Conservation (phyloP, 345 rosid species). For the Orychophragmus violaceus region DNA sequence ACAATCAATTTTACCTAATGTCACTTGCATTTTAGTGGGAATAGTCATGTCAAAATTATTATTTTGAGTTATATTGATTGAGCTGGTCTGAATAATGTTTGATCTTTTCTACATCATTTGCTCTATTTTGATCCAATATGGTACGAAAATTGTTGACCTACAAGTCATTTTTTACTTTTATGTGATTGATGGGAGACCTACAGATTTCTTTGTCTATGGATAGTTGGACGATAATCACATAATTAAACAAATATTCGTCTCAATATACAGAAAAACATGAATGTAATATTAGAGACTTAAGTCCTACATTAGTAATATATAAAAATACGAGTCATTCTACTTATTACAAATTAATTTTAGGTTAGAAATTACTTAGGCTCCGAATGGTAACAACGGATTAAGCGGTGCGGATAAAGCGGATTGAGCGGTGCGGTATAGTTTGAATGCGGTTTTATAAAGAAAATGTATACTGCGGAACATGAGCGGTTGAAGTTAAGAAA, state of each 20-base stretch:
- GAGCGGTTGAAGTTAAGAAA: too few relatives aligned
- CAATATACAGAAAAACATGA: neutral
- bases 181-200: conserved; percentile 26
- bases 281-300: too few relatives aligned
- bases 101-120: conserved; percentile 8
- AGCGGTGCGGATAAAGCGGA: too few relatives aligned
- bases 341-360: too few relatives aligned
- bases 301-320: too few relatives aligned
- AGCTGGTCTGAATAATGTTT: conserved; percentile 8
- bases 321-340: too few relatives aligned
- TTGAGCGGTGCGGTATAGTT: too few relatives aligned
- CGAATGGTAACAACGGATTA: too few relatives aligned
- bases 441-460: too few relatives aligned
- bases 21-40: conserved; percentile 16
- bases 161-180: conserved; percentile 10
- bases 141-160: conserved; percentile 6
- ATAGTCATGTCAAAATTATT: conserved; percentile 29
- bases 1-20: neutral
- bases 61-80: conserved; percentile 7
- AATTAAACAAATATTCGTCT: neutral
- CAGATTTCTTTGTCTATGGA: neutral
- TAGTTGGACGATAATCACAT: neutral
- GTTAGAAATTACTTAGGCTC: too few relatives aligned
- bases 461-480: too few relatives aligned
- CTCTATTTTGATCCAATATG: neutral